Evolutionary conservation across 1,139 yeast genomes (phyloP).

Genomic region (Saccharomyces hybrid): DNA sequence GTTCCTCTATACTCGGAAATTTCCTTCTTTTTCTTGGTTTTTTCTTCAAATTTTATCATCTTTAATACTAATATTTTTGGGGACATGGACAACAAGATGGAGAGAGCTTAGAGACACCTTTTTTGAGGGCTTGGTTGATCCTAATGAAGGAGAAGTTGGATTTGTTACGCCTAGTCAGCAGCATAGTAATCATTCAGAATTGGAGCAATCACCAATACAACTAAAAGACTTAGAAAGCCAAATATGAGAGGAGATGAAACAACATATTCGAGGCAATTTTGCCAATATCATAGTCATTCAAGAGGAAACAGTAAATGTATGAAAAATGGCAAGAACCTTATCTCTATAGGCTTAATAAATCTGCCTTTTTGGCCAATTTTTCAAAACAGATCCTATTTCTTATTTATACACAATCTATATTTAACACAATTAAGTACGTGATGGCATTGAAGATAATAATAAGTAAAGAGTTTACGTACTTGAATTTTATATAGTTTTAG

Average conservation of each 20-base stretch:
- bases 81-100: conserved; percentile 86
- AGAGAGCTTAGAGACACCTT: conserved; percentile 80
- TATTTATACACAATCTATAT: background rate
- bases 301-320: background rate
- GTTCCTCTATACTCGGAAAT: conserved; percentile 54
- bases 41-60: conserved; percentile 63
- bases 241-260: conserved; percentile 4
- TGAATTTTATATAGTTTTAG: background rate
- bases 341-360: background rate
- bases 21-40: conserved; percentile 88
- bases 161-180: background rate
- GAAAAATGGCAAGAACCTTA: background rate
- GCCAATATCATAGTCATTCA: background rate
- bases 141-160: conserved; percentile 15
- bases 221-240: conserved; percentile 31
- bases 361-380: background rate
- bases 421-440: background rate
- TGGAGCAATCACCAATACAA: conserved; percentile 19
- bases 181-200: background rate
- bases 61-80: conserved; percentile 61
- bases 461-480: background rate
- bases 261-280: background rate
- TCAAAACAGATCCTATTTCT: background rate
- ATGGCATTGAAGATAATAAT: background rate
- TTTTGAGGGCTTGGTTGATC: conserved; percentile 70